Percentiles rank a stretch among this genome's conserved stretches.
Evolutionary conservation across 345 rosid genomes (phyloP).

Genomic region (Brassica juncea): DNA sequence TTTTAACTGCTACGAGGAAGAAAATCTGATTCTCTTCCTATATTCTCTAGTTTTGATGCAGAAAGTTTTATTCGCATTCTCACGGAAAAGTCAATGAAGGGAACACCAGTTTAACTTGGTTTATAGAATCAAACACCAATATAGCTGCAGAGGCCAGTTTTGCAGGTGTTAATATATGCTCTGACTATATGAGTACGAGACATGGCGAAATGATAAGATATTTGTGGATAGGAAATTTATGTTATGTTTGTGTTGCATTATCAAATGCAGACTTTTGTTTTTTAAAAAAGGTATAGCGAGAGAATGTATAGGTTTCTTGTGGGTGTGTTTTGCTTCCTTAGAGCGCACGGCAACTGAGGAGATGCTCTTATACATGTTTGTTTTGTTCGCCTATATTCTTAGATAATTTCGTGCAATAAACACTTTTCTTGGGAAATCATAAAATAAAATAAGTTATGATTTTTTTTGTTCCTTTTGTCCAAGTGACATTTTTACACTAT

Average conservation of each 20-base stretch:
- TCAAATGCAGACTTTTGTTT: slow-evolving; percentile 13
- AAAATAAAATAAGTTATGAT: neutral
- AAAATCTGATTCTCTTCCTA: slow-evolving; percentile 23
- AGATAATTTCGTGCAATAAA: neutral
- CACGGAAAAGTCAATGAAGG: neutral
- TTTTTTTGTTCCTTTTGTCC: neutral
- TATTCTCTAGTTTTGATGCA: slow-evolving; percentile 20
- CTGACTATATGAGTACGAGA: neutral
- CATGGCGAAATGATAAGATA: neutral
- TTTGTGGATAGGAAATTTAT: slow-evolving; percentile 19
- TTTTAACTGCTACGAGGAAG: slow-evolving; percentile 24
- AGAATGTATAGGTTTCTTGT: slow-evolving; percentile 20
- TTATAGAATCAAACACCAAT: slow-evolving; percentile 9
- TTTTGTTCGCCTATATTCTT: neutral
- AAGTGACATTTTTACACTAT: neutral
- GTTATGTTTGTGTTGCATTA: slow-evolving; percentile 2
- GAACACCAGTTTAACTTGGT: slow-evolving; percentile 16
- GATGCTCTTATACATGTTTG: slow-evolving; percentile 6
- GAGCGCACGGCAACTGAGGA: neutral
- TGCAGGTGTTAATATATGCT: neutral
- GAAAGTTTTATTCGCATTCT: neutral
- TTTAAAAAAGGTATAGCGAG: neutral
- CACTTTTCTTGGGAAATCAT: neutral
- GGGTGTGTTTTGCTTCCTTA: slow-evolving; percentile 27
- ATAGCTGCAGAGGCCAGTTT: slow-evolving; percentile 2